These are phyloP conservation scores for Clarireedia homoeocarpa DNA, from an alignment of 2,329 filamentous ascomycete species.

Conservation along the genomic window DNA sequence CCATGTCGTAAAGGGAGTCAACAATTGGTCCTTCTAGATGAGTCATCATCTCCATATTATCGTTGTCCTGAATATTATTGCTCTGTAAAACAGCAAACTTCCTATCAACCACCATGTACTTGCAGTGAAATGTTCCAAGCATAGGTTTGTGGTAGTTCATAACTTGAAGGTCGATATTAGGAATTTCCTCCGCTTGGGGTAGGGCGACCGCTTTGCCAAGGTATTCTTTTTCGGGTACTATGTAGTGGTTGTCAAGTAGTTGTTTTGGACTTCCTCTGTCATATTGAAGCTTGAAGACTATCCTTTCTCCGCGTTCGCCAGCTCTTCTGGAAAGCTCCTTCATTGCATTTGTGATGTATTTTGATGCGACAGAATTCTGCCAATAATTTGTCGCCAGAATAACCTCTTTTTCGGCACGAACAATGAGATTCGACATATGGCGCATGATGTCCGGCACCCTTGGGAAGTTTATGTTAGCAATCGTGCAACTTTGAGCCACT, in stretches of 20 bases:
- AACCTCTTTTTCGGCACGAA: constrained; percentile 62
- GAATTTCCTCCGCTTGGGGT: constrained; percentile 56
- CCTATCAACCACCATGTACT: constrained; percentile 71
- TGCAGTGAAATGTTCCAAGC: constrained; percentile 69
- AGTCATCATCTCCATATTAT: constrained; percentile 75
- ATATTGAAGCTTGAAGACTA: constrained; percentile 68
- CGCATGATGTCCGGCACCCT: constrained; percentile 61
- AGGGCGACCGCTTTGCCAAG: constrained; percentile 50
- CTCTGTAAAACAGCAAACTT: constrained; percentile 64
- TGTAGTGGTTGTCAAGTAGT: constrained; percentile 55
- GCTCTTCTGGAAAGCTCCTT: constrained; percentile 60
- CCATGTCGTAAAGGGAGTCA: constrained; percentile 67
- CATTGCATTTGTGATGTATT: constrained; percentile 59
- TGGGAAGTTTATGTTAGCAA: constrained; percentile 11
- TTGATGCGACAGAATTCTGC: constrained; percentile 60
- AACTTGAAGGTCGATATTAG: constrained; percentile 63
- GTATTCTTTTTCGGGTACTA: constrained; percentile 50
- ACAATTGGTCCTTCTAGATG: constrained; percentile 71
- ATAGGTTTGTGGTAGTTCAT: constrained; percentile 64
- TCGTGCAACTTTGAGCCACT: not conserved
- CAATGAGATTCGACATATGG: constrained; percentile 72
- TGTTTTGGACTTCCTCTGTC: constrained; percentile 62
- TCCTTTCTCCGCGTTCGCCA: constrained; percentile 44
- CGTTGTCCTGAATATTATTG: constrained; percentile 73
- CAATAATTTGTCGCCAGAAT: constrained; percentile 67